phyloP scores from a whole-genome alignment of 306 rosid species.

The Vigna reflexopilosa region DNA sequence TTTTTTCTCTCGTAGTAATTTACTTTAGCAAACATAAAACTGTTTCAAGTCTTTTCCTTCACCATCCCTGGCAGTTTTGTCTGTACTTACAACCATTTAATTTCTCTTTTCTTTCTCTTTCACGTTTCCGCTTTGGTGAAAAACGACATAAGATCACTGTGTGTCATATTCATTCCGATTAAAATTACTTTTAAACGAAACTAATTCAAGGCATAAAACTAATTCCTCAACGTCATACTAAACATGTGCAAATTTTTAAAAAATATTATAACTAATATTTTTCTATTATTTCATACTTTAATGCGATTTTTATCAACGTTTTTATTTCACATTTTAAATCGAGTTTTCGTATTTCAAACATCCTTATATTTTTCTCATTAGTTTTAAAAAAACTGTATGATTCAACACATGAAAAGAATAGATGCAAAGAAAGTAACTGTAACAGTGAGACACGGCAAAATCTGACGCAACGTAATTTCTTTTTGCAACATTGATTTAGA shows the following conservation, averaged over 20 bases:
- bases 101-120: not conserved
- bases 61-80: not conserved
- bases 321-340: too few relatives aligned
- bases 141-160: not conserved
- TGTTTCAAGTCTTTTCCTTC: not conserved
- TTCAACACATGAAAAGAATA: too few relatives aligned
- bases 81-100: not conserved
- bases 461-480: not conserved
- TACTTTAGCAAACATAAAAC: not conserved
- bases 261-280: too few relatives aligned
- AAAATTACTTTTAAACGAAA: too few relatives aligned
- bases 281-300: too few relatives aligned
- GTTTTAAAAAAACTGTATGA: too few relatives aligned
- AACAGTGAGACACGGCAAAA: not conserved
- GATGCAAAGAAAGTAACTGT: not conserved
- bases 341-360: too few relatives aligned
- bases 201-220: too few relatives aligned
- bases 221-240: not conserved
- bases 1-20: not conserved
- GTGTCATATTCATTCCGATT: too few relatives aligned
- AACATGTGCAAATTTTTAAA: not conserved
- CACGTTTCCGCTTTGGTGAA: not conserved
- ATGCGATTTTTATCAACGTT: too few relatives aligned
- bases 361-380: too few relatives aligned
- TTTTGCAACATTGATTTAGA: not conserved